Conservation (phyloP, 2,329 filamentous ascomycete genomes). For the Cladophialophora yegresii region DNA sequence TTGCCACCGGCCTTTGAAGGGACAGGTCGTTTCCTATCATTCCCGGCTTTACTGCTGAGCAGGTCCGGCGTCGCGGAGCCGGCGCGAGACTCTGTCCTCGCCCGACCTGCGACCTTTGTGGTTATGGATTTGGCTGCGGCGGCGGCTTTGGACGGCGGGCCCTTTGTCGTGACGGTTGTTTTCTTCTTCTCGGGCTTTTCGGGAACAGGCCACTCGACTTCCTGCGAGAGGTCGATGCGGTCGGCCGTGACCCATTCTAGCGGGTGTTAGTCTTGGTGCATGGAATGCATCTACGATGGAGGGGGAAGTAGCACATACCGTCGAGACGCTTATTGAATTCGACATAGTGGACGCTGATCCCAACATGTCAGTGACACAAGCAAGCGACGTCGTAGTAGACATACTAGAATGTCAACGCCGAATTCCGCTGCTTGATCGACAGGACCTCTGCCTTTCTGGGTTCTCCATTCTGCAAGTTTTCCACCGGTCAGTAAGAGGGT, state of each 20-base stretch:
- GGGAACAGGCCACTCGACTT: constrained; percentile 94
- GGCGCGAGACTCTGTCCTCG: constrained; percentile 54
- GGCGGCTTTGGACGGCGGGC: constrained; percentile 56
- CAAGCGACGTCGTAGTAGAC: constrained; percentile 26
- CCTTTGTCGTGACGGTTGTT: constrained; percentile 58
- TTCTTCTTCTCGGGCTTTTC: constrained; percentile 89
- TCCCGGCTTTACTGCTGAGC: constrained; percentile 50
- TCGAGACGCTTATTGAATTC: constrained; percentile 91
- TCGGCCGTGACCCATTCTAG: constrained; percentile 84
- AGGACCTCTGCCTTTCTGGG: constrained; percentile 91
- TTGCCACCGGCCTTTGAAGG: constrained; percentile 62
- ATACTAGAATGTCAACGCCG: constrained; percentile 79
- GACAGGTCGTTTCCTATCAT: constrained; percentile 50
- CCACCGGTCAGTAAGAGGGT: background rate
- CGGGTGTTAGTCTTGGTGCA: constrained; percentile 50
- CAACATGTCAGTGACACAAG: constrained; percentile 25
- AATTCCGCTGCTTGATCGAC: constrained; percentile 88
- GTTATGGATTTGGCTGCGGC: constrained; percentile 56
- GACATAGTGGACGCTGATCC: constrained; percentile 77
- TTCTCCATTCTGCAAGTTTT: constrained; percentile 66
- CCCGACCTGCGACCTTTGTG: constrained; percentile 53
- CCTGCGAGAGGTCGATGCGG: constrained; percentile 81
- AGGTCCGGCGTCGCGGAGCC: constrained; percentile 60
- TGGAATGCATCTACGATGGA: background rate
- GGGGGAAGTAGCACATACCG: constrained; percentile 41